Percentiles rank a stretch among this genome's conserved stretches.
phyloP scores from a whole-genome alignment of 352 stramenopile species.

The Discostella stelligera region DNA sequence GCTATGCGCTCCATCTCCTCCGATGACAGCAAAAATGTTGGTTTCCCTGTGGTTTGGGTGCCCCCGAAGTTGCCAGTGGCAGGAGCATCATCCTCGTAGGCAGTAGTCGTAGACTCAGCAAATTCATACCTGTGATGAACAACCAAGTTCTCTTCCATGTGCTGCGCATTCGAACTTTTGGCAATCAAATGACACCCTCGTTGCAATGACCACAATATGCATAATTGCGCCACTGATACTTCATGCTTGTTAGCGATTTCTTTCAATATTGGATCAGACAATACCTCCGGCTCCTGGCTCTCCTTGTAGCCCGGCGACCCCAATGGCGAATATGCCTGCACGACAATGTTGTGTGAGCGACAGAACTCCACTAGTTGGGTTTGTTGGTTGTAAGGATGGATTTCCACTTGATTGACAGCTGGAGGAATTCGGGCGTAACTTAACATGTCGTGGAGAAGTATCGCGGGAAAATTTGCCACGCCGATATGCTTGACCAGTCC shows the following conservation, averaged over 20 bases:
- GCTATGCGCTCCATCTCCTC: constrained; percentile 66
- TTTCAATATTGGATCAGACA: constrained; percentile 62
- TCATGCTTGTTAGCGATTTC: constrained; percentile 53
- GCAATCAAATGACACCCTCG: constrained; percentile 73
- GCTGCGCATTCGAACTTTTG: constrained; percentile 69
- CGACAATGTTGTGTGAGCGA: constrained; percentile 60
- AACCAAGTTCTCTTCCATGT: constrained; percentile 68
- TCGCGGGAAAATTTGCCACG: constrained; percentile 83
- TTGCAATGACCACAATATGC: constrained; percentile 81
- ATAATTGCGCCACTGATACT: constrained; percentile 76
- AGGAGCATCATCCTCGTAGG: not conserved
- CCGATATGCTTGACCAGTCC: constrained; percentile 82
- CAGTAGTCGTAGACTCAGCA: not conserved
- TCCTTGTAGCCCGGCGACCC: constrained; percentile 58
- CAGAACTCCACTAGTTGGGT: constrained; percentile 63
- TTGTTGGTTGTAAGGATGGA: constrained; percentile 84
- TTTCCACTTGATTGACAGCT: constrained; percentile 83
- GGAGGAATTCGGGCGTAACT: constrained; percentile 65
- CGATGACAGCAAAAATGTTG: constrained; percentile 15
- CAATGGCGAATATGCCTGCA: constrained; percentile 83
- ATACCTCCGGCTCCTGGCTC: constrained; percentile 35
- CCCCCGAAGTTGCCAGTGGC: not conserved
- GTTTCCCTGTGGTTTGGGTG: not conserved
- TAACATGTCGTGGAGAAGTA: constrained; percentile 78
- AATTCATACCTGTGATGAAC: constrained; percentile 39